Base-by-base conservation (phyloP, 345 rosid genomes). In the Acer saccharum region DNA sequence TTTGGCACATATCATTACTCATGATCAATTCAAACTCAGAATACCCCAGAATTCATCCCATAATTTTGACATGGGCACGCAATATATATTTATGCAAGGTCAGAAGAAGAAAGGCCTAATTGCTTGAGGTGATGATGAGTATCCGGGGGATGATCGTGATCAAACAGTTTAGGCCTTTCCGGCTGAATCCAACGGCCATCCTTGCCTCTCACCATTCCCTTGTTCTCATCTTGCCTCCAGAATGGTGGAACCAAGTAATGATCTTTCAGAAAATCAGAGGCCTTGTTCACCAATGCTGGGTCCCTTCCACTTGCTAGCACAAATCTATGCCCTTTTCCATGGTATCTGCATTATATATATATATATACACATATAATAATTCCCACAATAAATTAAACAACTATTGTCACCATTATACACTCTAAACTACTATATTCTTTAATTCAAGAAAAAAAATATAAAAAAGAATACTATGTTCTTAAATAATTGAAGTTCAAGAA, bases 101-200 rank as follows among this genome's bases (percentile, higher is more conserved):
- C 64, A 79, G 81, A 13, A 32, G 81, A 13, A 32, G 50, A 76
- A 10, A 88, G 83, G 71, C 90, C 83, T 52, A 91, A 72, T 60
- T 83, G 82, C 13, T 62, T 71, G 77, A 90, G 92, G 68, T 88
- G 85, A n/a, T 71, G 89, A 48, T 83, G 90, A 9, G 79, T 88
- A 65, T 91, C 87, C 1, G 81, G 74, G 0, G 87, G 89, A 69
- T 89, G 95, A 77, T 91, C 98, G 25, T 91, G 91, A 25, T 60
- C 64, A 20, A 60, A 5, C 23, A 90, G 83, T n/a, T 84, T 86
- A 0, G 90, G 90, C 6, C 97, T 83, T 44, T 92, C 98, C 8
- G 90, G 88, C 80, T 89, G 96, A 73, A 88, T 74, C 98, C 97
- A 91, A 41, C 94, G 94, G 6, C 94, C 98, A 2, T 91, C 94